Evolutionary conservation across 192 early-diverging fungal species (phyloP).

Genomic region (Coemansia sp.): DNA sequence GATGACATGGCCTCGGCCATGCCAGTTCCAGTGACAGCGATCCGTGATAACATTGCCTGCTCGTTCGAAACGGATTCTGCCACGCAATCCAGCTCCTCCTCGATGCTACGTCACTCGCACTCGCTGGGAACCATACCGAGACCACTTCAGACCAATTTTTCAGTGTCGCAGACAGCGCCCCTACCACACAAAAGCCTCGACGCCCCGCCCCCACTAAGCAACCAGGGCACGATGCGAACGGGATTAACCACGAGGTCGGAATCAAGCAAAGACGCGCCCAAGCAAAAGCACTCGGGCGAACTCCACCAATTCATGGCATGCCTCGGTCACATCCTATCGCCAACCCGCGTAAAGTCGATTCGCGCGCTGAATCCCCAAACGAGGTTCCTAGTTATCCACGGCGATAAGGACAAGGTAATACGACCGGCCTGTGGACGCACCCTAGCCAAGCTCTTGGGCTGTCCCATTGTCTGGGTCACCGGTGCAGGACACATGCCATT

Average conservation of each 20-base stretch:
- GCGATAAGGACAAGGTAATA: slow-evolving; percentile 49
- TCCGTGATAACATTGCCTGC: background rate
- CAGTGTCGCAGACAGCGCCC: background rate
- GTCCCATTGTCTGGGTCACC: slow-evolving; percentile 37
- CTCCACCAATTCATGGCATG: slow-evolving; percentile 52
- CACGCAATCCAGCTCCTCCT: background rate
- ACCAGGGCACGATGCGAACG: background rate
- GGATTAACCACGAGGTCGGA: background rate
- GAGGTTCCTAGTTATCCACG: slow-evolving; percentile 49
- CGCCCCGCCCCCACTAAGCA: background rate
- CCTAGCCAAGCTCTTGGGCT: slow-evolving; percentile 36
- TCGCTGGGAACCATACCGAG: background rate
- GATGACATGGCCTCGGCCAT: background rate
- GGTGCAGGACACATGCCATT: slow-evolving; percentile 49
- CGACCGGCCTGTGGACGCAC: slow-evolving; percentile 40
- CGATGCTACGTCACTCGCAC: slow-evolving; percentile 6
- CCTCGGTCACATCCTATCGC: slow-evolving; percentile 40
- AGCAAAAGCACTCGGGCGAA: slow-evolving; percentile 33
- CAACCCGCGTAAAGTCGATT: slow-evolving; percentile 22
- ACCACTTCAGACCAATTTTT: background rate
- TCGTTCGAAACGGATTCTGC: background rate
- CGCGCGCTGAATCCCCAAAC: slow-evolving; percentile 22
- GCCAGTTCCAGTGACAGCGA: background rate
- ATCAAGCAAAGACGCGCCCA: background rate
- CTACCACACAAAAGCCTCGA: background rate